phyloP scores from a whole-genome alignment of 2,329 filamentous ascomycete genomes.

The Nemania abortiva region DNA sequence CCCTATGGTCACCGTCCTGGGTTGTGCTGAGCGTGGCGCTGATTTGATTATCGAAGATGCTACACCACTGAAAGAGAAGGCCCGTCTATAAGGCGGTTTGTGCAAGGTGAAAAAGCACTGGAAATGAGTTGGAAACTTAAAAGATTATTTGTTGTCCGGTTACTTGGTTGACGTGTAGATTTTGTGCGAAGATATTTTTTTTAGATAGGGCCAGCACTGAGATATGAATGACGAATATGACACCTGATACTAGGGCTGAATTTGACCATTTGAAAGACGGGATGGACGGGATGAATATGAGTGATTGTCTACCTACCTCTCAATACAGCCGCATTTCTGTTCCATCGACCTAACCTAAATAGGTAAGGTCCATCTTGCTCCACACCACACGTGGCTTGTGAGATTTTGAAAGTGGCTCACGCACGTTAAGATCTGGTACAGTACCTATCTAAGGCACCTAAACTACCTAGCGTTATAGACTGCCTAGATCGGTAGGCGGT shows the following conservation, averaged over 20 bases:
- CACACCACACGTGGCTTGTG: conserved; percentile 6
- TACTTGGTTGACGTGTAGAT: background rate
- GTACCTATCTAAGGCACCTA: background rate
- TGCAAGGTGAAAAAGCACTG: conserved; percentile 1
- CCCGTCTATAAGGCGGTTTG: conserved; percentile 47
- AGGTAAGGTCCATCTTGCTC: background rate
- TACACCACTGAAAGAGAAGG: conserved; percentile 54
- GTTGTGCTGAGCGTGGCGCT: conserved; percentile 84
- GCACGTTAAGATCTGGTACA: background rate
- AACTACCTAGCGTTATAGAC: background rate
- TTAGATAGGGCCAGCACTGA: background rate
- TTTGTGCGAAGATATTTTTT: background rate
- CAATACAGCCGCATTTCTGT: too few relatives aligned
- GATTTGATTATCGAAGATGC: conserved; percentile 84
- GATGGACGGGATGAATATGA: too few relatives aligned
- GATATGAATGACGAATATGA: conserved; percentile 14
- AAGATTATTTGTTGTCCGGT: background rate
- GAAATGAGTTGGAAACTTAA: background rate
- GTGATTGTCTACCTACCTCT: background rate
- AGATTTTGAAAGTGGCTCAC: background rate
- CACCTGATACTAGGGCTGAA: background rate
- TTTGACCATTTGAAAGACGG: background rate
- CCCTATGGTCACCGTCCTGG: conserved; percentile 90
- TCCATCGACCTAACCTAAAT: background rate
- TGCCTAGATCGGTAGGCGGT: conserved; percentile 33